Percentiles rank a stretch among this genome's conserved stretches.
Evolutionary conservation across 2,329 filamentous ascomycete species (phyloP).

Genomic region (Huntiella abstrusa): DNA sequence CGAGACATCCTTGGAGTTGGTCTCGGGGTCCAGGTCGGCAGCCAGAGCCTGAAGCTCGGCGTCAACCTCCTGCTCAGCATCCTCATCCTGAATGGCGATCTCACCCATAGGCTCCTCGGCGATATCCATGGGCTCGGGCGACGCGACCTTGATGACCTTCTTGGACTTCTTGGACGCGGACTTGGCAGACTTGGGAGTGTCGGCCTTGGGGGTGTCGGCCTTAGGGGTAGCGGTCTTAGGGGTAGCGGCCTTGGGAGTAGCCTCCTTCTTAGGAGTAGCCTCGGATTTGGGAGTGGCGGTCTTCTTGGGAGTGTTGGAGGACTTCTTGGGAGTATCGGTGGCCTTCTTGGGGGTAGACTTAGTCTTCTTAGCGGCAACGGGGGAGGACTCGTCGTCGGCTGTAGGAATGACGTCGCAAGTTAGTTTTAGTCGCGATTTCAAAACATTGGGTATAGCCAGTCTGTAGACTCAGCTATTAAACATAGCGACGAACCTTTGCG

Average conservation of each 20-base stretch:
- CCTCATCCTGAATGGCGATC: constrained; percentile 18
- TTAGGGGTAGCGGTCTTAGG: constrained; percentile 16
- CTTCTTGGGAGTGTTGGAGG: constrained; percentile 4
- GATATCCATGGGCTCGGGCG: constrained; percentile 12
- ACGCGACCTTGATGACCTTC: constrained; percentile 1
- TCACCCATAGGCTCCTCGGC: constrained; percentile 14
- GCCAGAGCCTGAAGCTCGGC: constrained; percentile 26
- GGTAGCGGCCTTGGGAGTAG: constrained; percentile 13
- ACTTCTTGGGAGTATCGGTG: background rate
- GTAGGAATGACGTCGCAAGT: background rate
- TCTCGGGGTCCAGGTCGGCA: constrained; percentile 25
- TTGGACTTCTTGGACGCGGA: background rate
- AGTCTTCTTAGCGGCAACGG: constrained; percentile 26
- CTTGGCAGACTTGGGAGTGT: background rate
- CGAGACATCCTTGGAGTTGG: constrained; percentile 18
- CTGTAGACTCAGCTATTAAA: too few species aligned
- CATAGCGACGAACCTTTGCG: constrained; percentile 19
- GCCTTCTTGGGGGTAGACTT: constrained; percentile 22
- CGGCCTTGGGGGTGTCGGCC: constrained; percentile 4
- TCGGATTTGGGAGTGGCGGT: background rate
- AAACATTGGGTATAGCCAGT: too few species aligned
- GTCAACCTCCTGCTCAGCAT: constrained; percentile 23
- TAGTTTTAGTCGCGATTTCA: background rate
- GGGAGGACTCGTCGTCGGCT: constrained; percentile 28
- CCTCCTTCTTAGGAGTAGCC: constrained; percentile 14